These are phyloP conservation scores for Hansfordia pulvinata DNA, from an alignment of 2,329 filamentous ascomycete genomes.

Conservation along the genomic window DNA sequence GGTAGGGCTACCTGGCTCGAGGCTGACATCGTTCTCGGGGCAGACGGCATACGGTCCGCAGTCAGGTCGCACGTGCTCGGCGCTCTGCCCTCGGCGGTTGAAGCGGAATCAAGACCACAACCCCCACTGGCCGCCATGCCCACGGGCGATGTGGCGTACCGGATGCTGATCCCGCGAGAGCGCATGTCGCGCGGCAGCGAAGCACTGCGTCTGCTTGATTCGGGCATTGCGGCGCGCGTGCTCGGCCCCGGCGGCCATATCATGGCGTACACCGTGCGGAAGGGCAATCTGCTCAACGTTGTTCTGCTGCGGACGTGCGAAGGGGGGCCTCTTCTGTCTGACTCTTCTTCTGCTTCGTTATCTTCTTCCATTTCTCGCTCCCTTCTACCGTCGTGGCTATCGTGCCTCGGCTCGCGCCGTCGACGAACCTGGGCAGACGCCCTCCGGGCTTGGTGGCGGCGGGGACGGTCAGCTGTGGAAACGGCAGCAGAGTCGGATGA, in stretches of 20 bases:
- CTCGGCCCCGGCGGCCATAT: constrained; percentile 54
- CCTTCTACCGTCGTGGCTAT: no score
- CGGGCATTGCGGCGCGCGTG: constrained; percentile 45
- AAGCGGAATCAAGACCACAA: no score
- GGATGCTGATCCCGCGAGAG: constrained; percentile 34
- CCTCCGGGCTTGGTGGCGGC: no score
- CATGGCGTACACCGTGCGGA: constrained; percentile 52
- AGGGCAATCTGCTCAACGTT: constrained; percentile 53
- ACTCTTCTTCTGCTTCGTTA: no score
- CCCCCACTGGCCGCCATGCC: no score
- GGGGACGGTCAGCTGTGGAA: no score
- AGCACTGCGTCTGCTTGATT: constrained; percentile 39
- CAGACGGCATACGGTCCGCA: constrained; percentile 38
- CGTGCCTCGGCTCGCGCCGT: no score
- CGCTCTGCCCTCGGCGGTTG: no score
- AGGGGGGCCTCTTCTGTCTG: no score
- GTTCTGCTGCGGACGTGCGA: constrained; percentile 47
- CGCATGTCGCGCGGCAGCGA: constrained; percentile 31
- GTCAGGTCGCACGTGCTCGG: constrained; percentile 27
- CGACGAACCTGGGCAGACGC: no score
- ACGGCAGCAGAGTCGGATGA: no score
- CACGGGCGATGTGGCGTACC: constrained; percentile 38
- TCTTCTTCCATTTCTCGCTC: no score
- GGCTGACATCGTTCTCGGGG: constrained; percentile 36
- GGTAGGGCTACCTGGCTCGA: constrained; percentile 13